phyloP scores from a whole-genome alignment of 768 basidiomycete genomes.

The Pleurotus tuoliensis region DNA sequence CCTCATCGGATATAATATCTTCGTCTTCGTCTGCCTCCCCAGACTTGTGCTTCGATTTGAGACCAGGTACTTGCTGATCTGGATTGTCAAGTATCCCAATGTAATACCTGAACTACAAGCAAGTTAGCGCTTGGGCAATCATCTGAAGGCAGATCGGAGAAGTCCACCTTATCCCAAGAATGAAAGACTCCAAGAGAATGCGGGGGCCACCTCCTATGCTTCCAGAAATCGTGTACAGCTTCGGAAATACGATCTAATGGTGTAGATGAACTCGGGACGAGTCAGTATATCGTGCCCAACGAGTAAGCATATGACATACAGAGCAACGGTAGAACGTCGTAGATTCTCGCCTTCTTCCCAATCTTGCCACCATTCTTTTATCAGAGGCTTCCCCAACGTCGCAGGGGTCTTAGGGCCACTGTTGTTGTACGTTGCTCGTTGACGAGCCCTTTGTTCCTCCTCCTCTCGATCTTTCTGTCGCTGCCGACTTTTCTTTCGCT shows the following conservation, averaged over 20 bases:
- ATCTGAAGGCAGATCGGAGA: neutral
- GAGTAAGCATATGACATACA: conserved; percentile 33
- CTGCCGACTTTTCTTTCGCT: conserved; percentile 33
- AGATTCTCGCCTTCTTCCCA: conserved; percentile 63
- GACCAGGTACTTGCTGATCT: conserved; percentile 33
- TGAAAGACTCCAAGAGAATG: neutral
- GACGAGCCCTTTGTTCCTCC: conserved; percentile 13
- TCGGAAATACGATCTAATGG: conserved; percentile 54
- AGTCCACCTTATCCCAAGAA: conserved; percentile 49
- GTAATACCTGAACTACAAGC: conserved; percentile 54
- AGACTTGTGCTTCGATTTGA: conserved; percentile 27
- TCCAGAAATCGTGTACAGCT: conserved; percentile 55
- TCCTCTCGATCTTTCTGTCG: conserved; percentile 16
- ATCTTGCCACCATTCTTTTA: conserved; percentile 61
- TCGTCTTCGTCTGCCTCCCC: conserved; percentile 22
- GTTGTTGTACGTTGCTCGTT: neutral
- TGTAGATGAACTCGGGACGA: conserved; percentile 32
- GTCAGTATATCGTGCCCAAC: too few relatives aligned
- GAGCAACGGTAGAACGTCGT: conserved; percentile 41
- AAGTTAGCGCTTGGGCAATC: neutral
- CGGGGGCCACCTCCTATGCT: conserved; percentile 35
- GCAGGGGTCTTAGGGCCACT: neutral
- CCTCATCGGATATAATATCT: conserved; percentile 31
- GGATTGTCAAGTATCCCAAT: conserved; percentile 48
- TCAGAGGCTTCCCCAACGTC: conserved; percentile 3